Evolutionary conservation across 768 basidiomycete genomes (phyloP), one percentile per base, ranked within the genome.

Genomic region (Mycena vitilis): DNA sequence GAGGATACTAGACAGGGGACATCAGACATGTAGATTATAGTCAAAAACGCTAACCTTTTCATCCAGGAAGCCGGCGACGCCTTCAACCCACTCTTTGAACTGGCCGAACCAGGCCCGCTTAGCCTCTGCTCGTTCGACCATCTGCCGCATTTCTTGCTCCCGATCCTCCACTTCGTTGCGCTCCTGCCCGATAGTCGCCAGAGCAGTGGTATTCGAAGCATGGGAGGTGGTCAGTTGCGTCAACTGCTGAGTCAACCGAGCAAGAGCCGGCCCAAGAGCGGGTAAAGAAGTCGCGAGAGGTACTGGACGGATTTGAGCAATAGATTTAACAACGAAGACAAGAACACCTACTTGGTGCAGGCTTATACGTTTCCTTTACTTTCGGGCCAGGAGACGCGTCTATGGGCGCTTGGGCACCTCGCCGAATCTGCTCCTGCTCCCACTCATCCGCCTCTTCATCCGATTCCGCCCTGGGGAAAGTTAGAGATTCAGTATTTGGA

Each of bases 371-470:
- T 56, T 85, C 82, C 70, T 91, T 91, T 25, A 73, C 75, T 58
- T 83, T 81, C 9, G 79, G 70, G 25, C 79, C 75, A 49, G 80
- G 73, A 74, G 70, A 76, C 30, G 70, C 73, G 11, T 84, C 82
- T 34, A 84, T 77, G n/a, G 81, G 76, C 30, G 78, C 77, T 69
- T 88, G 86, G 4, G 91, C 93, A 11, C 91, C 92, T 63, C 95
- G 85, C 30, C 92, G 89, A 34, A 95, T 81, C 73, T 96, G 95
- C 63, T 92, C 92, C 68, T 87, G 86, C 74, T 95, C 94, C 95
- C 95, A 96, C 78, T 95, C 92, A 12, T 85, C 82, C 0, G 91
- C 88, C 75, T 95, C 94, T 76, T 96, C 94, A 66, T 95, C 95
- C 63, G 91, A 88, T 59, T 95, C 94, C 59, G 89, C 91, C 5